Evolutionary conservation across 129 eudicot genomes (phyloP).

Genomic region (Smallanthus sonchifolius): DNA sequence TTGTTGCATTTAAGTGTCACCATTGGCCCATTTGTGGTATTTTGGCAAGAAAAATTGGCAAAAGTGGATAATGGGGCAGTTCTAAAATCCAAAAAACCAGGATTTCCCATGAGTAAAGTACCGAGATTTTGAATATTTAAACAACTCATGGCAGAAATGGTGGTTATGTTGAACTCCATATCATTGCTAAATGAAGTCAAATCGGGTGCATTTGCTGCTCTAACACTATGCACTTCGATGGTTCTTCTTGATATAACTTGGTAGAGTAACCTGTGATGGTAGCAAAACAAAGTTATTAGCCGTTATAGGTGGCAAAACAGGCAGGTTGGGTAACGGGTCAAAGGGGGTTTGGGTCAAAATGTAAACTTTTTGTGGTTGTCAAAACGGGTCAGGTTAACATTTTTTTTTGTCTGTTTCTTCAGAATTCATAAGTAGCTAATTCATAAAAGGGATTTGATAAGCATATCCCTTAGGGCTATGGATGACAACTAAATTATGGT

Average conservation of each 20-base stretch:
- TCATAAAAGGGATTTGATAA: background rate
- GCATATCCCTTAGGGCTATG: no score
- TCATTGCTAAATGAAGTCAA: slow-evolving; percentile 60
- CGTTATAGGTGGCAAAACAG: background rate
- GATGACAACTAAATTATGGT: no score
- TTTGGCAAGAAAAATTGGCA: slow-evolving; percentile 69
- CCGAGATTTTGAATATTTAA: slow-evolving; percentile 62
- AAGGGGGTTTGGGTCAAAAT: background rate
- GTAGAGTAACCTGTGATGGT: slow-evolving; percentile 63
- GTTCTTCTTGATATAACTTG: slow-evolving; percentile 66
- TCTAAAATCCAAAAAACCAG: slow-evolving; percentile 54
- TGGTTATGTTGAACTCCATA: slow-evolving; percentile 76
- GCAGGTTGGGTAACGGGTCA: background rate
- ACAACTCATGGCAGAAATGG: slow-evolving; percentile 79
- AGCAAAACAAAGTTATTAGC: slow-evolving; percentile 4
- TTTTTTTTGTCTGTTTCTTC: background rate
- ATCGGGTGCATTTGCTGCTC: slow-evolving; percentile 79
- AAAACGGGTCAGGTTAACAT: background rate
- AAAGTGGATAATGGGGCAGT: slow-evolving; percentile 47
- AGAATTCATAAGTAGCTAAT: background rate
- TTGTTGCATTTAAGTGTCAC: slow-evolving; percentile 54
- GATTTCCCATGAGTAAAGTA: slow-evolving; percentile 57
- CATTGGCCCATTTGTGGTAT: slow-evolving; percentile 70
- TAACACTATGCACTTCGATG: slow-evolving; percentile 72
- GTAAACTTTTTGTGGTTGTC: background rate